Percentiles rank a stretch among this genome's conserved stretches.
Evolutionary conservation across 2,329 filamentous ascomycete genomes (phyloP).

Genomic region (Trichoderma sp.): DNA sequence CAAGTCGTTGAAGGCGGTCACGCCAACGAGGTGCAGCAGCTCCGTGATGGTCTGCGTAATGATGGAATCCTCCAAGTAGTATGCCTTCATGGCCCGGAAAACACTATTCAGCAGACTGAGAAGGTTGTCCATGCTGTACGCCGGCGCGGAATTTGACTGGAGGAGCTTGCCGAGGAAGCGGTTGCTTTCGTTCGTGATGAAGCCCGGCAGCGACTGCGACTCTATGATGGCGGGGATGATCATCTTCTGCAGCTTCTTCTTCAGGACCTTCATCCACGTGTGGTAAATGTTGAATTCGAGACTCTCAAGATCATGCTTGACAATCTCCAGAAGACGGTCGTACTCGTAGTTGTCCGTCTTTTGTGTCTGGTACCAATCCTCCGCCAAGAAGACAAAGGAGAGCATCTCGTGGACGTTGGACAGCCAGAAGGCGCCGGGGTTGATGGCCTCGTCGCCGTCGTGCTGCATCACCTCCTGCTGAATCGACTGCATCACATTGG

Average conservation of each 20-base stretch:
- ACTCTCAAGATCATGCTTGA: slow-evolving; percentile 98
- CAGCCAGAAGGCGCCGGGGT: slow-evolving; percentile 96
- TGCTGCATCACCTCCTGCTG: slow-evolving; percentile 99
- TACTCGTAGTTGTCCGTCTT: slow-evolving; percentile 99
- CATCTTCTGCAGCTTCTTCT: slow-evolving; percentile 99
- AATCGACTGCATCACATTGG: slow-evolving; percentile 99
- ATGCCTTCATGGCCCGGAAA: slow-evolving; percentile 98
- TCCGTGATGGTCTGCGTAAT: slow-evolving; percentile 95
- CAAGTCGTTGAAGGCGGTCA: slow-evolving; percentile 97
- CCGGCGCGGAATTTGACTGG: slow-evolving; percentile 83
- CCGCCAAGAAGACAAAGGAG: slow-evolving; percentile 97
- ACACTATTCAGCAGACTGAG: slow-evolving; percentile 94
- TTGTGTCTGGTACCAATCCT: slow-evolving; percentile 99
- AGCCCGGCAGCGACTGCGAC: slow-evolving; percentile 95
- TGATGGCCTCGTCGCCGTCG: slow-evolving; percentile 95
- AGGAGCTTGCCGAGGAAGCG: slow-evolving; percentile 97
- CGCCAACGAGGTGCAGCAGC: slow-evolving; percentile 86
- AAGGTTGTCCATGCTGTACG: slow-evolving; percentile 99
- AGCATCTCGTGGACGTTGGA: slow-evolving; percentile 99
- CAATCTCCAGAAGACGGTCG: slow-evolving; percentile 93
- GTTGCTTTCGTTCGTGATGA: slow-evolving; percentile 98
- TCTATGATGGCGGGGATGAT: slow-evolving; percentile 99
- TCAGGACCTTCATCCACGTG: slow-evolving; percentile 99
- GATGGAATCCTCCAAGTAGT: slow-evolving; percentile 94
- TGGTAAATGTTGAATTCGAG: slow-evolving; percentile 99